A percentile compares a stretch with the other conserved stretches of the same genome.
Conservation (phyloP, 495 filamentous ascomycete genomes). For the Tuber calosporum region DNA sequence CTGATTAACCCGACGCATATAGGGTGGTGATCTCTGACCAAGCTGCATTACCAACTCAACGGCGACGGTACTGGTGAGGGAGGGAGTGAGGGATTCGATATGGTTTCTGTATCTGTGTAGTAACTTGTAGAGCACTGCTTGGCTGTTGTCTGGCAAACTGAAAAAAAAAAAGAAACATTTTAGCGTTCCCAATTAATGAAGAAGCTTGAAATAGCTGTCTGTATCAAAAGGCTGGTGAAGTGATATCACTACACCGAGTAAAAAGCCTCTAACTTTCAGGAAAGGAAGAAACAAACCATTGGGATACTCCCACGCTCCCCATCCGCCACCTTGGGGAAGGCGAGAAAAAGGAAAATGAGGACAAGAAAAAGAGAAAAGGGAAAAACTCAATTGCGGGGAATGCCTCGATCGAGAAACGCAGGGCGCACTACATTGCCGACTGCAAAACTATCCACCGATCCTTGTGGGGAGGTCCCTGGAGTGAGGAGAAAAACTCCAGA, state of each 20-base stretch:
- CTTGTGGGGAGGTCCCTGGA: neutral
- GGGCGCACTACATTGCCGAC: neutral
- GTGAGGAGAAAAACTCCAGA: neutral
- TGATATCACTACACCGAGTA: slow-evolving; percentile 4
- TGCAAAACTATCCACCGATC: neutral
- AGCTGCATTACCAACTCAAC: neutral
- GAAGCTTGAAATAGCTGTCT: neutral
- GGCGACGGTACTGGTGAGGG: neutral
- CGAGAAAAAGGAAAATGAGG: neutral
- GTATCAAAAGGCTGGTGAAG: neutral
- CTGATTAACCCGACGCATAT: neutral
- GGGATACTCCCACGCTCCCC: slow-evolving; percentile 3
- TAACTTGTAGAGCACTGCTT: slow-evolving; percentile 4
- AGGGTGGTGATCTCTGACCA: neutral
- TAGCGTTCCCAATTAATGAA: neutral
- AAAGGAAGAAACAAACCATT: slow-evolving; percentile 1
- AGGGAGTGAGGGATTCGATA: neutral
- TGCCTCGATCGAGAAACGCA: neutral
- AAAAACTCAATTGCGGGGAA: neutral
- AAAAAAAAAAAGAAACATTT: neutral
- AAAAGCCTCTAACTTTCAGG: neutral
- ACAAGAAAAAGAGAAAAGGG: neutral
- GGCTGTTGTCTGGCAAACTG: neutral
- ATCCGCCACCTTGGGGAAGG: neutral
- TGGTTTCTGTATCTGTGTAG: neutral